Evolutionary conservation across 1,284 basidiomycete genomes (phyloP).

Genomic region (Puccinia polysora): DNA sequence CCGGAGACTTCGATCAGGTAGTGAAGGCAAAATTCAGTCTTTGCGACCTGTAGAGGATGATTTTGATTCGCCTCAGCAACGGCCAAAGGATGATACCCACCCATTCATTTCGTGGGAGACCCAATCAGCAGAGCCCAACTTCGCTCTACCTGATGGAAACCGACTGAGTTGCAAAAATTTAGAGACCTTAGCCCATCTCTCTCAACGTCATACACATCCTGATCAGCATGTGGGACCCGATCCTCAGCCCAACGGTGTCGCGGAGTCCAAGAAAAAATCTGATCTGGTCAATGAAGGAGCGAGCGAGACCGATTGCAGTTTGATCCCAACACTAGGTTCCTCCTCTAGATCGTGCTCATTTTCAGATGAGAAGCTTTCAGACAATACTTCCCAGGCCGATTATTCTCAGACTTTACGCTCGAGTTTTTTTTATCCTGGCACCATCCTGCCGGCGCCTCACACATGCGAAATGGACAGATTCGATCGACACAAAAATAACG

Average conservation of each 20-base stretch:
- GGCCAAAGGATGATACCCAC: not conserved
- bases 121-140: not conserved
- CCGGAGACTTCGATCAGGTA: conserved; percentile 25
- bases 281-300: no score
- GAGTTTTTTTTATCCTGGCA: conserved; percentile 7
- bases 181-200: not conserved
- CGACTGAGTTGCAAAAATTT: conserved; percentile 11
- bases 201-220: not conserved
- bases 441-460: conserved; percentile 3
- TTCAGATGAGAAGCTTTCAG: not conserved
- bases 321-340: conserved; percentile 4
- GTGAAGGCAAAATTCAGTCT: conserved; percentile 24
- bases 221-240: not conserved
- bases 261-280: no score
- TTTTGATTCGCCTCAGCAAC: not conserved
- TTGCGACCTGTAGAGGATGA: conserved; percentile 11
- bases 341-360: not conserved
- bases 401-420: not conserved
- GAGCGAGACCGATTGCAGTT: conserved; percentile 10
- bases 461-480: not conserved
- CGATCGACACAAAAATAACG: not conserved
- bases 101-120: not conserved
- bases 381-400: not conserved
- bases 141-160: not conserved
- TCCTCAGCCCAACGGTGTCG: conserved; percentile 11